Evolutionary conservation across 2,329 filamentous ascomycete species (phyloP).

Genomic region (Uncinocarpus reesii): DNA sequence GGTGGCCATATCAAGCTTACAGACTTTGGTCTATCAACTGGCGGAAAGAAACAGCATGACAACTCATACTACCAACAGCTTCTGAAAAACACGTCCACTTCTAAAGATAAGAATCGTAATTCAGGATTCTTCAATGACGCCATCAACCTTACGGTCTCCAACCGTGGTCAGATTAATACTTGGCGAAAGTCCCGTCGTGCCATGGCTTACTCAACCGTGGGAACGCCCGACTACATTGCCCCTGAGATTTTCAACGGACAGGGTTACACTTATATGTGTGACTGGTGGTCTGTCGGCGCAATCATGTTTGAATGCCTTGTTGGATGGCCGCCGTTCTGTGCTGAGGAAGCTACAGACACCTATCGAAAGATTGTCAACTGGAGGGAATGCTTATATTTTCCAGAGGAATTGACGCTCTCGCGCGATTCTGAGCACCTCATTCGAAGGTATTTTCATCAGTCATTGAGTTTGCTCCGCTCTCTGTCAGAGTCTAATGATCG

Average conservation of each 20-base stretch:
- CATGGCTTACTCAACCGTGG: constrained; percentile 96
- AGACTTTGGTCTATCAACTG: constrained; percentile 94
- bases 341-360: constrained; percentile 92
- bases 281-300: constrained; percentile 98
- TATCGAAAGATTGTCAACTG: constrained; percentile 99
- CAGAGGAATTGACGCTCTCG: constrained; percentile 82
- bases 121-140: constrained; percentile 87
- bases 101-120: constrained; percentile 67
- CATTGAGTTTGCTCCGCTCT: neutral
- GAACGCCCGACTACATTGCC: constrained; percentile 96
- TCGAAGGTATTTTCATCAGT: constrained; percentile 56
- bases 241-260: constrained; percentile 96
- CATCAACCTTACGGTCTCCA: constrained; percentile 95
- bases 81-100: constrained; percentile 63
- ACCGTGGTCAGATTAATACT: constrained; percentile 95
- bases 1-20: constrained; percentile 97
- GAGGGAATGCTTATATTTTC: constrained; percentile 91
- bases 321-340: constrained; percentile 97
- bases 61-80: constrained; percentile 98
- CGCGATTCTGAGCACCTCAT: constrained; percentile 86
- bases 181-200: constrained; percentile 92
- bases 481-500: neutral
- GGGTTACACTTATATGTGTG: constrained; percentile 91
- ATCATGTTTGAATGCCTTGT: constrained; percentile 99
- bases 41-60: constrained; percentile 95